These are phyloP conservation scores for Thyridium curvatum DNA, from an alignment of 2,329 filamentous ascomycete species.

Conservation along the genomic window DNA sequence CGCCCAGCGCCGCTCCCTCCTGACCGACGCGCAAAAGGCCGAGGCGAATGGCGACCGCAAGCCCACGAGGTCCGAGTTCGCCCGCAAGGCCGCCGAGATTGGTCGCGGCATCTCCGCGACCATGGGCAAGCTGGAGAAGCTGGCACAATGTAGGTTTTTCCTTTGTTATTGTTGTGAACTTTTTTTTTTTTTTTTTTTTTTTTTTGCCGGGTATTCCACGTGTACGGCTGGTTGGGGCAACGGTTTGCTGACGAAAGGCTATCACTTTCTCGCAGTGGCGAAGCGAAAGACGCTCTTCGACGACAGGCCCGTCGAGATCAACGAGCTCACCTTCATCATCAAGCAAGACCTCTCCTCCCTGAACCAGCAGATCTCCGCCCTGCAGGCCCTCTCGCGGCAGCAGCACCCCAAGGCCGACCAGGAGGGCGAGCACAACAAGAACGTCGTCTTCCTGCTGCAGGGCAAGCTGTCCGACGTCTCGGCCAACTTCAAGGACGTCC, in stretches of 20 bases:
- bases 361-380: slow-evolving; percentile 78
- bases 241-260: too few species aligned
- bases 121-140: slow-evolving; percentile 89
- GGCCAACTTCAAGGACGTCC: slow-evolving; percentile 93
- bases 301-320: slow-evolving; percentile 92
- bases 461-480: slow-evolving; percentile 88
- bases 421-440: slow-evolving; percentile 96
- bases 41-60: slow-evolving; percentile 47
- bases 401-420: slow-evolving; percentile 71
- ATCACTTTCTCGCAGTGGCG: slow-evolving; percentile 61
- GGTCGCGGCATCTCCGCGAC: slow-evolving; percentile 86
- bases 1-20: slow-evolving; percentile 72
- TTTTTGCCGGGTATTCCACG: too few species aligned
- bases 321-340: slow-evolving; percentile 94
- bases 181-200: too few species aligned
- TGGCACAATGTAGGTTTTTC: slow-evolving; percentile 63
- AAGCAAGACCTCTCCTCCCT: slow-evolving; percentile 85
- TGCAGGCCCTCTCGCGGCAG: slow-evolving; percentile 72
- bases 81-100: slow-evolving; percentile 83
- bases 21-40: slow-evolving; percentile 67
- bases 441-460: slow-evolving; percentile 87
- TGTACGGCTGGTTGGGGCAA: too few species aligned
- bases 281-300: slow-evolving; percentile 96
- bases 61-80: slow-evolving; percentile 80
- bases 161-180: not conserved